Conservation (phyloP, 108 stramenopile species). For the Parmales sp. region DNA sequence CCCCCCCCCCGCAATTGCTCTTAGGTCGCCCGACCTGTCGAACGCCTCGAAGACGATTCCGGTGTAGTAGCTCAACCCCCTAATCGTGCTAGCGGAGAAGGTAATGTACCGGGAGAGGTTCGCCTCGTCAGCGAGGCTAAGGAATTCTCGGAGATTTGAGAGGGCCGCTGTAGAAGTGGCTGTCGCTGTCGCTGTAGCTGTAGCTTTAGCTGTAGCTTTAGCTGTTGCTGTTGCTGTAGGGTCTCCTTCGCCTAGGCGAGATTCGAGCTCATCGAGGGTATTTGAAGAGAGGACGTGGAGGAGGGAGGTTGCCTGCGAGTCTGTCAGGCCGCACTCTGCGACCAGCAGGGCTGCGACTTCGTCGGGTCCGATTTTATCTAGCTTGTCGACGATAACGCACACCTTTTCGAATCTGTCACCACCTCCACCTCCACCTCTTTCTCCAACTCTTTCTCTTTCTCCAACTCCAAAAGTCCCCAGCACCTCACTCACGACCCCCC, state of each 20-base stretch:
- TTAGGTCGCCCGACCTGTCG: conserved; percentile 81
- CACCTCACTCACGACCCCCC: conserved; percentile 78
- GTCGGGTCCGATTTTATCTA: conserved; percentile 67
- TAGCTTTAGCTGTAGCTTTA: no score
- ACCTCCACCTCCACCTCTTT: no score
- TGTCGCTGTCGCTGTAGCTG: no score
- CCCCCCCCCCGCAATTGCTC: conserved; percentile 96
- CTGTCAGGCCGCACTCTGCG: no score
- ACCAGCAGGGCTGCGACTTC: not conserved
- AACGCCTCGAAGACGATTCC: conserved; percentile 96
- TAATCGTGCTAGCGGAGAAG: conserved; percentile 91
- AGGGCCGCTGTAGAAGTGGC: conserved; percentile 85
- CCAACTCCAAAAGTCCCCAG: conserved; percentile 77
- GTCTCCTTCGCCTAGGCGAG: no score
- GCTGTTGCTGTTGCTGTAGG: no score
- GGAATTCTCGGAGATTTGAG: conserved; percentile 54
- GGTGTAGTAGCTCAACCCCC: conserved; percentile 94
- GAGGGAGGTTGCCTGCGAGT: no score
- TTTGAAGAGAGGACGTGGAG: no score
- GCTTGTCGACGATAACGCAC: conserved; percentile 93
- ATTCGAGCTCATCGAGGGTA: no score
- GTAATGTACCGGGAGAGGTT: conserved; percentile 83
- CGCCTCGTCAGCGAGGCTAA: conserved; percentile 67
- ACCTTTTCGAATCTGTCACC: conserved; percentile 87
- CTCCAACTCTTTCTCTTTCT: no score